phyloP scores from a whole-genome alignment of 2,329 filamentous ascomycete species.

The Aspergillus nomiae region DNA sequence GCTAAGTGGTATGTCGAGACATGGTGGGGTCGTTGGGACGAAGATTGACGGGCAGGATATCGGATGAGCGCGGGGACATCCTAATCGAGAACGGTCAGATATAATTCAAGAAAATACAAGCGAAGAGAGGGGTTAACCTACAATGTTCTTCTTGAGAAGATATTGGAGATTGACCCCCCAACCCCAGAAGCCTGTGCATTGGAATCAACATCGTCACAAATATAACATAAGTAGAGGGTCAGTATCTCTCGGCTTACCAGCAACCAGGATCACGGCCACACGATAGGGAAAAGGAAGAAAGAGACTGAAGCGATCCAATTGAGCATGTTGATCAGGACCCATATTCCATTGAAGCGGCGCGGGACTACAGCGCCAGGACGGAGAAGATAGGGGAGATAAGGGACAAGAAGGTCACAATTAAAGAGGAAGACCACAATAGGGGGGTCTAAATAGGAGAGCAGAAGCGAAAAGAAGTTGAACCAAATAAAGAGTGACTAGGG shows the following conservation, averaged over 20 bases:
- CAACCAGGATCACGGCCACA: constrained; percentile 79
- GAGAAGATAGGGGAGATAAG: constrained; percentile 13
- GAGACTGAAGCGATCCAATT: constrained; percentile 81
- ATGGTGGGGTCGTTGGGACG: constrained; percentile 73
- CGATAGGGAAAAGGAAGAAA: constrained; percentile 87
- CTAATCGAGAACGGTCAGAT: constrained; percentile 39
- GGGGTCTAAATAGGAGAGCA: neutral
- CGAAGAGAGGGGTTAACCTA: constrained; percentile 38
- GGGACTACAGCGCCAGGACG: constrained; percentile 16
- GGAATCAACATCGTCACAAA: constrained; percentile 12
- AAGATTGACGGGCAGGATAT: constrained; percentile 74
- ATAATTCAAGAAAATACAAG: neutral
- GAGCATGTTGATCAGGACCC: constrained; percentile 43
- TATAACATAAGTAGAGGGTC: neutral
- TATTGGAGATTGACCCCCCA: constrained; percentile 93
- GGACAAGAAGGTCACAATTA: constrained; percentile 7
- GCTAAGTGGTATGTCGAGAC: constrained; percentile 85
- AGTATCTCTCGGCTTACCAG: constrained; percentile 60
- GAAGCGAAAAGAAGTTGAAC: neutral
- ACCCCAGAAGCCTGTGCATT: constrained; percentile 77
- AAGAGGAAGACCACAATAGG: neutral
- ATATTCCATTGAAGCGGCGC: constrained; percentile 41
- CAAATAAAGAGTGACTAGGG: constrained; percentile 38
- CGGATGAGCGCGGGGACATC: constrained; percentile 84
- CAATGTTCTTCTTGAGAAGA: constrained; percentile 75